phyloP scores from a whole-genome alignment of 768 basidiomycete genomes.

The Saitozyma podzolica region DNA sequence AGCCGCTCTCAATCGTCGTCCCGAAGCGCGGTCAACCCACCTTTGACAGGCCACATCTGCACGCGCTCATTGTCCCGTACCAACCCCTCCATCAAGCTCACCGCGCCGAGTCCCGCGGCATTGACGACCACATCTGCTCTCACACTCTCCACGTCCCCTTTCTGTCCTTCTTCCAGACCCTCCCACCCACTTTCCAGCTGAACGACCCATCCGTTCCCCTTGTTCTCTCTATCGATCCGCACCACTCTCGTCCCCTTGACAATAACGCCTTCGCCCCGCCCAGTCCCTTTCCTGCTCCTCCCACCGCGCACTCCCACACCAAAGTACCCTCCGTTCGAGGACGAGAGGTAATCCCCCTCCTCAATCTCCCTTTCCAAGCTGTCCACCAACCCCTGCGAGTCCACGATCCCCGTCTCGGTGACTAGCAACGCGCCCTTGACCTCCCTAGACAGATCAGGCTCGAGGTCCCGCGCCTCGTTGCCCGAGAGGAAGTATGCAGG shows the following conservation, averaged over 20 bases:
- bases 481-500: conserved; percentile 70
- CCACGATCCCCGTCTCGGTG: conserved; percentile 84
- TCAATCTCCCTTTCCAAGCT: conserved; percentile 77
- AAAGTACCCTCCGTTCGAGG: conserved; percentile 55
- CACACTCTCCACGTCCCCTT: conserved; percentile 61
- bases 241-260: conserved; percentile 80
- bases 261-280: conserved; percentile 53
- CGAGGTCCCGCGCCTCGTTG: conserved; percentile 67
- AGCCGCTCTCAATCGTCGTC: neutral
- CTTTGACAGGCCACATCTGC: conserved; percentile 37
- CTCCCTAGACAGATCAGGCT: conserved; percentile 74
- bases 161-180: conserved; percentile 50
- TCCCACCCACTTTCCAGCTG: conserved; percentile 65
- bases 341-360: conserved; percentile 59
- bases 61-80: conserved; percentile 23
- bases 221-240: conserved; percentile 68
- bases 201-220: conserved; percentile 76
- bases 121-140: conserved; percentile 78
- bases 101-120: conserved; percentile 55
- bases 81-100: conserved; percentile 35
- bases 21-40: conserved; percentile 20
- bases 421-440: conserved; percentile 76
- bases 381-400: conserved; percentile 80
- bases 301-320: conserved; percentile 9
- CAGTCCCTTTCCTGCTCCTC: neutral